Evolutionary conservation across 306 rosid species (phyloP), one percentile per base, ranked within the genome.

Genomic region (Inga oerstediana): DNA sequence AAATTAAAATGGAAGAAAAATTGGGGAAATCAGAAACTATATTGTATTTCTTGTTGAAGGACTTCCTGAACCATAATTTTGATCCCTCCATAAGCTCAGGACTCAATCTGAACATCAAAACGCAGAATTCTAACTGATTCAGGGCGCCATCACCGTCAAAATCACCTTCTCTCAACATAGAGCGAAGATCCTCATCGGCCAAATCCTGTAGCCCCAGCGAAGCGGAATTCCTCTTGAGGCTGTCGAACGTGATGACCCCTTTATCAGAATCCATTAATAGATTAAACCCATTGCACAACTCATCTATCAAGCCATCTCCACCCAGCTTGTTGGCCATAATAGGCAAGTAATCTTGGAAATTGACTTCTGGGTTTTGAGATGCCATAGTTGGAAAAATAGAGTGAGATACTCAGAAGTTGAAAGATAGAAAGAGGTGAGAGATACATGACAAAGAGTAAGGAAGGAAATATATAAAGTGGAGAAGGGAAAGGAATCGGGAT

Each of bases 71-170:
- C 96, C 93, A 93, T 64, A 88, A 14, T 6, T 81, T 30, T 0
- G 94, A 93, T 4, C 90, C 94, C 4, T 90, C 94, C 98, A 94
- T 94, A 65, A 94, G 91, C 49, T 90, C 95, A 77, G 98, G 98
- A 77, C 98, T 93, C 79, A 94, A 82, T 87, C 97, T 90, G 78
- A 94, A 94, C 97, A 93, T 94, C 85, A 94, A 84, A 9, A 93
- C 97, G 14, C 98, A 94, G 68, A 94, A 94, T 89, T 95, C 97
- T 93, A 93, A 72, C 88, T 90, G 95, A 78, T 84, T 91, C 32
- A 95, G 90, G 0, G 93, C 97, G 3, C 98, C 97, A 83, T 94
- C 97, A 15, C 95, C 97, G 56, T 95, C 98, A 78, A 86, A 91
- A 37, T 95, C 97, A 46, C 98, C 98, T 76, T 95, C 93, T 20